These are phyloP conservation scores for Fusarium sp. DNA, from an alignment of 2,329 filamentous ascomycete species.

Conservation along the genomic window DNA sequence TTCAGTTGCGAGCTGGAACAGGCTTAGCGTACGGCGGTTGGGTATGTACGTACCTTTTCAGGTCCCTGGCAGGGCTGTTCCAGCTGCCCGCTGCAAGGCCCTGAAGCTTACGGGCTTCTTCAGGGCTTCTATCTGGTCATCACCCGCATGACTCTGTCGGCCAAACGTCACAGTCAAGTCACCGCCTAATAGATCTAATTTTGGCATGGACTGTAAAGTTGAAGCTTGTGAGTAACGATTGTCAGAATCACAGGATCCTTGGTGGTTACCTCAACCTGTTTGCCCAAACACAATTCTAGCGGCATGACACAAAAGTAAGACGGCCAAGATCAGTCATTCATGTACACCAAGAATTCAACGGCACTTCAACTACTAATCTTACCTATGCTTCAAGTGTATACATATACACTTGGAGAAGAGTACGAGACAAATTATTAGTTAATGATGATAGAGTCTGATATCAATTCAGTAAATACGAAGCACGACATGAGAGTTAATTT, in stretches of 20 bases:
- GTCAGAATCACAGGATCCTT: neutral
- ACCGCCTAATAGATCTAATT: neutral
- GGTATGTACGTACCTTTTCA: constrained; percentile 1
- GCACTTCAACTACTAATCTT: no score
- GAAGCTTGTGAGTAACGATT: neutral
- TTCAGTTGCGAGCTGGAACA: constrained; percentile 38
- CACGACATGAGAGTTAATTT: neutral
- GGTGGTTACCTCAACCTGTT: neutral
- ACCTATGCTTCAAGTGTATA: neutral
- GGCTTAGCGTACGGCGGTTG: constrained; percentile 46
- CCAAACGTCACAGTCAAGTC: neutral
- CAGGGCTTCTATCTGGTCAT: constrained; percentile 14
- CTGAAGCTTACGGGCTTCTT: constrained; percentile 25
- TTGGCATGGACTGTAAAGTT: neutral
- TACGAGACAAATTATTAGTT: no score
- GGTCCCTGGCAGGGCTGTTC: constrained; percentile 34
- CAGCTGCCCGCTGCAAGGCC: constrained; percentile 30
- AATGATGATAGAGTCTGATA: no score
- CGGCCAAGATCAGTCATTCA: neutral
- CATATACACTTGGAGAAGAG: neutral
- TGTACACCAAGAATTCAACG: no score
- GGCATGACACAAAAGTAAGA: neutral
- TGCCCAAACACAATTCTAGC: neutral
- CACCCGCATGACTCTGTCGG: constrained; percentile 37
- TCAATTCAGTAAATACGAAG: neutral